These are phyloP conservation scores for Hansenula anomala DNA, from an alignment of 1,139 yeast species.

Conservation along the genomic window DNA sequence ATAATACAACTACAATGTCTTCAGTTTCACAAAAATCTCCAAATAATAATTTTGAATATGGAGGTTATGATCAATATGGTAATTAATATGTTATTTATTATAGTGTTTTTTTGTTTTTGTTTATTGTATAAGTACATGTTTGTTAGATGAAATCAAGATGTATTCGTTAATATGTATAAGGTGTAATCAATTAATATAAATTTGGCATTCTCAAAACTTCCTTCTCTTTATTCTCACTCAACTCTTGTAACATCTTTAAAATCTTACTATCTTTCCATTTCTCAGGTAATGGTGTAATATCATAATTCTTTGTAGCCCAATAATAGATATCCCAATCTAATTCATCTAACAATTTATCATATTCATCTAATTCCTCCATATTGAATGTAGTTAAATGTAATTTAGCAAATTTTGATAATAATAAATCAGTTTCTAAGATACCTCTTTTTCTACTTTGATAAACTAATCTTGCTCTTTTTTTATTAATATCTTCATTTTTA, in stretches of 20 bases:
- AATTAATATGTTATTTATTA: constrained; percentile 6
- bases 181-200: constrained; percentile 25
- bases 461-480: constrained; percentile 77
- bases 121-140: no score
- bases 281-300: constrained; percentile 81
- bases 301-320: constrained; percentile 88
- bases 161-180: no score
- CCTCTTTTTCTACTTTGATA: constrained; percentile 97
- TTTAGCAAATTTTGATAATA: constrained; percentile 82
- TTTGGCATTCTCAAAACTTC: constrained; percentile 87
- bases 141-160: no score
- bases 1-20: constrained; percentile 14
- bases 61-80: constrained; percentile 32
- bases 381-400: constrained; percentile 56
- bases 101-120: not conserved
- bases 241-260: constrained; percentile 61
- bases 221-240: constrained; percentile 67
- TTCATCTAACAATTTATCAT: constrained; percentile 81
- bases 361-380: constrained; percentile 74
- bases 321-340: constrained; percentile 98
- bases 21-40: constrained; percentile 16
- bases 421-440: constrained; percentile 84
- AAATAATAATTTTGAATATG: constrained; percentile 28
- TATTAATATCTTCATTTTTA: constrained; percentile 66
- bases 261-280: constrained; percentile 70